Base-by-base conservation (phyloP, 1,284 basidiomycete species). In the Tranzscheliella williamsii region DNA sequence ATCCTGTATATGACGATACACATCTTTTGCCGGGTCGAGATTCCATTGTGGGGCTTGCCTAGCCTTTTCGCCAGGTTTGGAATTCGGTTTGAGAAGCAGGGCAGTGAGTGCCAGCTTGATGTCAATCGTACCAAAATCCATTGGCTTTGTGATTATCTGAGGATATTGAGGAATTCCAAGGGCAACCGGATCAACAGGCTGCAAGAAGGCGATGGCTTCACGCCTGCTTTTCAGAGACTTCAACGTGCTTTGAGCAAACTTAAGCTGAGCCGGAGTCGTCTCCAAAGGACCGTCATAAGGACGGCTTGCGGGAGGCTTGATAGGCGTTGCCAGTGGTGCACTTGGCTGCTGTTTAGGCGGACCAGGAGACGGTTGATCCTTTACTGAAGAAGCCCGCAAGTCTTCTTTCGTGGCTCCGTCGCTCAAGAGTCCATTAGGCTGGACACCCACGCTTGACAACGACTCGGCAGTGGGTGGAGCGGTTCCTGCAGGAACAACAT, bases 61-160 rank as follows among this genome's bases (percentile, higher is more conserved):
- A 26, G 63, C 53, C 58, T 75, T 75, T 35, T 76, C 74, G 2
- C 53, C 56, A 3, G 66, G 65, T 38, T 62, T 65, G 2, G 54
- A 56, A 27, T 63, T 56, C 20, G 58, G 60, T 34, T 70, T 69
- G 33, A 63, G 43, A 2, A 58, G 60, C 23, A 57, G 57, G 2
- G 74, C 63, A 24, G 74, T 75, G 18, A 75, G 46, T 7, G 73
- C 66, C 9, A 76, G 64, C 80, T 96, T 95, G 70, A 85, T 85
- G 79, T 97, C 94, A 57, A 97, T 85, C 18, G 93, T 95, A n/a
- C 85, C 84, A 39, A 99, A 84, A 78, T 98, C 95, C 90, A 96
- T 96, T 0, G 95, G 95, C 24, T 84, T 84, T 71, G 86, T 88
- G 80, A 99, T 86, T 74, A 97, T 86, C 45, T 83, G 83, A 35